Evolutionary conservation across 2,329 filamentous ascomycete genomes (phyloP), one percentile per base, ranked within the genome.

Genomic region (Cladosporium phlei): DNA sequence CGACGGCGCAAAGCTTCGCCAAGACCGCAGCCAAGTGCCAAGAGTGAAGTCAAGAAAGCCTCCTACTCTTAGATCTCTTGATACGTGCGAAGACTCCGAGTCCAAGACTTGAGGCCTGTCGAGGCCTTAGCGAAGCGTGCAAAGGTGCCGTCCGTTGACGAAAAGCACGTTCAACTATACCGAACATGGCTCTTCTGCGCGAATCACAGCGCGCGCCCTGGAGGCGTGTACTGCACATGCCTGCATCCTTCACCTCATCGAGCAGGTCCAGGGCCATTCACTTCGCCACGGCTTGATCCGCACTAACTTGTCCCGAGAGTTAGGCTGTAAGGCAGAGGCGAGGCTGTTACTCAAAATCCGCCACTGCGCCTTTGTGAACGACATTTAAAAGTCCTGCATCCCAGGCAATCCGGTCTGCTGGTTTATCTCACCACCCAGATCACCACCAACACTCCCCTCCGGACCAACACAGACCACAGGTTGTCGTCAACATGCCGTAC

Each of bases 401-500:
- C 32, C 4, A 4, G 16, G 22, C 3, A 3, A n/a, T 5, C 11
- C 10, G 21, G 16, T 19, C 17, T 6, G 22, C 11, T 16, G 32
- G 16, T 37, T 22, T 32, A 14, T 24, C 39, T 34, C 39, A 37
- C 24, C 42, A 45, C 32, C 8, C 30, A 35, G 22, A 22, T 45
- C 42, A 37, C 7, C 17, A n/a, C 9, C 39, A 21, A 7, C 25
- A 21, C 27, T 19, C 3, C 14, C 32, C 22, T n/a, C n/a, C n/a
- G n/a, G n/a, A n/a, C n/a, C n/a, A n/a, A n/a, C n/a, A 45, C 12
- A 29, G 42, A 45, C 42, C 42, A 45, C 42, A 16, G 42, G 42
- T 33, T 28, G 39, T 37, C 42, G 42, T 24, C 47, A 67, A 64
- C 57, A 60, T 57, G 54, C 59, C 37, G 35, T 83, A 75, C 52